Evolutionary conservation across 2,329 filamentous ascomycete species (phyloP).

Genomic region (Colletotrichum chrysophilum): DNA sequence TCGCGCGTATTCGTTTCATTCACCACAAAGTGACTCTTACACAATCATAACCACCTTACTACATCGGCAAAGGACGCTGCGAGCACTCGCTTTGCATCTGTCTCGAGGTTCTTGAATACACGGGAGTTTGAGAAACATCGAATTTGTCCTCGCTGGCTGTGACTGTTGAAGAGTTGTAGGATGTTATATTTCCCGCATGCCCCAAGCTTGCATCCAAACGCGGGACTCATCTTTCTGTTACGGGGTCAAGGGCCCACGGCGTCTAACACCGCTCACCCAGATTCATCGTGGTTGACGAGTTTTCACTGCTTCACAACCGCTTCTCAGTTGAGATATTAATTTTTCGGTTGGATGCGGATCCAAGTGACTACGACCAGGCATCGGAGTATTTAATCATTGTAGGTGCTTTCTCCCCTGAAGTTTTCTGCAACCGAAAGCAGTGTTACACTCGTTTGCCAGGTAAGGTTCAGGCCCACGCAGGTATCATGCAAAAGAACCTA

Average conservation of each 20-base stretch:
- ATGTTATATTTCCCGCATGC: not conserved
- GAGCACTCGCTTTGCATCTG: not conserved
- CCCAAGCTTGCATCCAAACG: not conserved
- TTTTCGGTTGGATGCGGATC: too few species aligned
- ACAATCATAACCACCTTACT: too few species aligned
- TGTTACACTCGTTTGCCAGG: not conserved
- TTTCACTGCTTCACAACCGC: rapidly evolving
- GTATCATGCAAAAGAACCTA: not conserved
- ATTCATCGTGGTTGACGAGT: rapidly evolving
- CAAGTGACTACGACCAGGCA: too few species aligned
- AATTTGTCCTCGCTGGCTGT: not conserved
- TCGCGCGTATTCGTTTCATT: not conserved
- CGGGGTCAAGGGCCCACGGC: not conserved
- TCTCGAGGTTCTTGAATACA: not conserved
- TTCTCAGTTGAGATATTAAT: not conserved
- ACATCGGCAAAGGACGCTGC: not conserved
- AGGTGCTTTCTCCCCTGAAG: not conserved
- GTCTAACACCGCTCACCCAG: not conserved
- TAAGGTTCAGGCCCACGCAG: rapidly evolving
- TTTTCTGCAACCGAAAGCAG: not conserved
- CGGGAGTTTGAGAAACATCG: too few species aligned
- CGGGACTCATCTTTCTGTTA: not conserved
- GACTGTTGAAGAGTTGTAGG: not conserved
- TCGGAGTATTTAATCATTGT: too few species aligned
- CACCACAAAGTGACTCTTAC: too few species aligned